Evolutionary conservation across 768 basidiomycete species (phyloP), one percentile per base, ranked within the genome.

Genomic region (Omphalotus guepiniiformis): DNA sequence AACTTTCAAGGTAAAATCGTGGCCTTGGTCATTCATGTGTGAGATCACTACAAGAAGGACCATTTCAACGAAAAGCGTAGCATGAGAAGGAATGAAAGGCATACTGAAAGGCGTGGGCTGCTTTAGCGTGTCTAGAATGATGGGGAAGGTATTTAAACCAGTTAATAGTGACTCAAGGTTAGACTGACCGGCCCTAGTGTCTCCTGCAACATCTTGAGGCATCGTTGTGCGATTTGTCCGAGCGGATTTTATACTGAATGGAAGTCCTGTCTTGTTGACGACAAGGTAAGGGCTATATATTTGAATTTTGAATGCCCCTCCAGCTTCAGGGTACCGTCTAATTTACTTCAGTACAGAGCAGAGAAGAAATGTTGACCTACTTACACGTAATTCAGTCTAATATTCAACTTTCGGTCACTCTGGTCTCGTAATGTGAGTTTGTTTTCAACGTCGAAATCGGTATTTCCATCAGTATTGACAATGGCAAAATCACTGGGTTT

Each of bases 401-500:
- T 72, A 55, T 88, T 78, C 43, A 98, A 68, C 61, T 88, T 93
- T 39, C 87, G 76, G 44, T 83, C 85, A 30, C 72, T 70, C 43
- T 76, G 67, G 63, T 98, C 96, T 3, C 81, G 76, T 38, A 98
- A 64, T 5, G 75, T 76, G 39, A 98, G 65, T 28, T 70, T 76
- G 42, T 73, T 78, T 64, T 94, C 96, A 46, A 82, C 74, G 50
- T 86, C 88, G 53, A 93, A 92, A 65, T 93, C 93, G 3, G 93
- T 88, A 46, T 90, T 81, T 23, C 83, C 84, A 60, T 96, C 93
- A 13, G 90, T 91, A 59, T 93, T 97, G 67, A 99, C 94, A 65
- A 99, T 97, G 2, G 93, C 87, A 56, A 96, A 99, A 49, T 98
- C 94, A 61, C 93, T 95, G 13, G 92, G 86, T 58, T 87, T 88